Evolutionary conservation across 2,329 filamentous ascomycete genomes (phyloP).

Genomic region (Tolypocladium nubicola): DNA sequence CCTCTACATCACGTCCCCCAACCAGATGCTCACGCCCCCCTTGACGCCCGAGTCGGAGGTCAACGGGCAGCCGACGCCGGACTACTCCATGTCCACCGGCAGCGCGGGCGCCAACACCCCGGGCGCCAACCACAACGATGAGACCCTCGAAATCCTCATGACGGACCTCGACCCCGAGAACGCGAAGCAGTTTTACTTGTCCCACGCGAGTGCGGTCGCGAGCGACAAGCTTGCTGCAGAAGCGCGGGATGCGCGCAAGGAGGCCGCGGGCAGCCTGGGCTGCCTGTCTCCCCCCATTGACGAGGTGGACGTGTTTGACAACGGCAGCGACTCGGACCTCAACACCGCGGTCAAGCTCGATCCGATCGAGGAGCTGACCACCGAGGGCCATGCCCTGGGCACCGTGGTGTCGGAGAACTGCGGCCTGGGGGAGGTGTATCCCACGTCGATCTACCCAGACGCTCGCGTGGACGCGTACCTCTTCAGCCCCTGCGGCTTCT

Average conservation of each 20-base stretch:
- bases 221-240: constrained; percentile 65
- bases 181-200: constrained; percentile 60
- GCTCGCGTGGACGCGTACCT: constrained; percentile 91
- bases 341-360: constrained; percentile 47
- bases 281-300: constrained; percentile 44
- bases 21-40: constrained; percentile 69
- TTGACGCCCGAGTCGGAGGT: constrained; percentile 55
- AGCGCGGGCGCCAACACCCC: constrained; percentile 25
- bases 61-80: constrained; percentile 22
- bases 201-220: constrained; percentile 78
- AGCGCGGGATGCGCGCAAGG: constrained; percentile 51
- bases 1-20: constrained; percentile 86
- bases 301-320: constrained; percentile 73
- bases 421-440: constrained; percentile 82
- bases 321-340: constrained; percentile 39
- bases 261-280: constrained; percentile 48
- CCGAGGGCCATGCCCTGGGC: constrained; percentile 87
- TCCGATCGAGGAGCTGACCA: constrained; percentile 64
- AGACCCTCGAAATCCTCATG: constrained; percentile 68
- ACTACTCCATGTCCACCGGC: constrained; percentile 43
- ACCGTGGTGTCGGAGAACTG: constrained; percentile 86
- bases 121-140: constrained; percentile 50
- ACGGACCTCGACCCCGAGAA: constrained; percentile 59
- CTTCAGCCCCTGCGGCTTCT: constrained; percentile 94
- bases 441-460: constrained; percentile 77